These are phyloP conservation scores for Neoboletus subvelutipes DNA, from an alignment of 768 basidiomycete genomes.

Conservation along the genomic window DNA sequence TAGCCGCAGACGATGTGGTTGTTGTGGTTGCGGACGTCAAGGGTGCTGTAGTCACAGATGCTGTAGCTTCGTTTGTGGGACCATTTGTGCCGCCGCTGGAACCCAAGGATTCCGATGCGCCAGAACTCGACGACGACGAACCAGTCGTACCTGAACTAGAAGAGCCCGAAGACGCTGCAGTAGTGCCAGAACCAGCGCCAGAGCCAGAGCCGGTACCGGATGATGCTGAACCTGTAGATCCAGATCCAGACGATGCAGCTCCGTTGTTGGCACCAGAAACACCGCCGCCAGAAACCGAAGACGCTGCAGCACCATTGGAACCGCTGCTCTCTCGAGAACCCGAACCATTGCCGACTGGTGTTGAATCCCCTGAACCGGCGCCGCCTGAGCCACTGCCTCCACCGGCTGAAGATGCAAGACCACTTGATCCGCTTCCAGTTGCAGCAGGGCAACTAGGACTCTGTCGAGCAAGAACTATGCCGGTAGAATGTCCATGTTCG, in stretches of 20 bases:
- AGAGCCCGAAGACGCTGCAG: slow-evolving; percentile 1
- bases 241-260: background rate
- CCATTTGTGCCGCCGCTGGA: background rate
- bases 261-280: background rate
- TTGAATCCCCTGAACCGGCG: background rate
- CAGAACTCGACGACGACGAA: background rate
- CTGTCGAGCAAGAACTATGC: slow-evolving; percentile 27
- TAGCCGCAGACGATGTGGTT: background rate
- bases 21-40: background rate
- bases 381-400: background rate
- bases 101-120: background rate
- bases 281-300: background rate
- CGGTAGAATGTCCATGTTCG: slow-evolving; percentile 11
- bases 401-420: background rate
- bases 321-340: background rate
- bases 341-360: background rate
- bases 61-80: background rate
- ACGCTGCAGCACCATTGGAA: background rate
- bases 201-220: background rate
- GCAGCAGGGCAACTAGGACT: slow-evolving; percentile 15
- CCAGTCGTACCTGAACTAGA: background rate
- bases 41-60: background rate
- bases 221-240: background rate
- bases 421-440: background rate
- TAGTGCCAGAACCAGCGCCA: background rate